Conservation (phyloP, 2,329 filamentous ascomycete genomes). For the Neonectria punicea region DNA sequence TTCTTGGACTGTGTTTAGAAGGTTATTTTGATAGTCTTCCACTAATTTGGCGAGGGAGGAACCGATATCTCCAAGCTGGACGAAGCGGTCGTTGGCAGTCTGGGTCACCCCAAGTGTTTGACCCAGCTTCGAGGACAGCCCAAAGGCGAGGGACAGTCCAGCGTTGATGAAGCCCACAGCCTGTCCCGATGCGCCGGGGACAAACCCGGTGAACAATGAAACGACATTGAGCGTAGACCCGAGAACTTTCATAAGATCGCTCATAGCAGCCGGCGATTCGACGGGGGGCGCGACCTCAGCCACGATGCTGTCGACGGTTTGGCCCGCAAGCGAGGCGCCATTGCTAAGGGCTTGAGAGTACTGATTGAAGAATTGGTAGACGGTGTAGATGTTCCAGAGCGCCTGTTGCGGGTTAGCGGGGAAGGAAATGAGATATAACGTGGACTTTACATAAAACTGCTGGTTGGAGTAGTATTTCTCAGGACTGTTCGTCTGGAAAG, state of each 20-base stretch:
- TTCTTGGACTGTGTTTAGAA: conserved; percentile 28
- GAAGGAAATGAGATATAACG: neutral
- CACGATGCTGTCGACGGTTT: conserved; percentile 41
- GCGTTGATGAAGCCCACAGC: conserved; percentile 31
- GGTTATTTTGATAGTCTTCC: conserved; percentile 39
- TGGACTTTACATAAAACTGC: conserved; percentile 37
- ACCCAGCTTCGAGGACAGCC: conserved; percentile 21
- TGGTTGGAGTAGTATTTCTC: conserved; percentile 36
- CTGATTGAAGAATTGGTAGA: conserved; percentile 45
- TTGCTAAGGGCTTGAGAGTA: conserved; percentile 41
- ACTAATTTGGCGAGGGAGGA: conserved; percentile 35
- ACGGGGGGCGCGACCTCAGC: conserved; percentile 38
- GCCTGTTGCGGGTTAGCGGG: conserved; percentile 11
- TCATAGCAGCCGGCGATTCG: conserved; percentile 27
- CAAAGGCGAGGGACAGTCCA: conserved; percentile 27
- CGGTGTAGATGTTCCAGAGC: conserved; percentile 44
- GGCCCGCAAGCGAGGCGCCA: conserved; percentile 38
- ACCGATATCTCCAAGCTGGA: conserved; percentile 41
- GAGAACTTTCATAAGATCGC: conserved; percentile 30
- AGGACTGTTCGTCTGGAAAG: conserved; percentile 25
- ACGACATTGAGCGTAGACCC: conserved; percentile 29
- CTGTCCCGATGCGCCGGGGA: conserved; percentile 33
- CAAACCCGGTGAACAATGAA: conserved; percentile 33
- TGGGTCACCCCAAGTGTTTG: conserved; percentile 28
- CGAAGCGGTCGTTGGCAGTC: conserved; percentile 39